Percentiles rank a stretch among this genome's conserved stretches.
phyloP scores from a whole-genome alignment of 306 rosid genomes.

The Trifolium subterraneum region DNA sequence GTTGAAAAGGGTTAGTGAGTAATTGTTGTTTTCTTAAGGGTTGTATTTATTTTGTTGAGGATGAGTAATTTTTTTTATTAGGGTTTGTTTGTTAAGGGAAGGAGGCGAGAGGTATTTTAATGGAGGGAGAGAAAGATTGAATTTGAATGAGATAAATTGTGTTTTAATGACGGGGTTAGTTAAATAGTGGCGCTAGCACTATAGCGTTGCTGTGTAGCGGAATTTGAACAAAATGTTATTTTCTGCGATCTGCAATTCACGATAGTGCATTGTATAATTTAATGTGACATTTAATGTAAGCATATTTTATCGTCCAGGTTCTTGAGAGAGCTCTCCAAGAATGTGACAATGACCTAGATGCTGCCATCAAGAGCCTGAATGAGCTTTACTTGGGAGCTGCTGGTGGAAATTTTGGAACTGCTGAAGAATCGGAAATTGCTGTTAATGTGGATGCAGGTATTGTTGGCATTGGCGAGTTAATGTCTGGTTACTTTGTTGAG shows the following conservation, averaged over 20 bases:
- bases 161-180: not conserved
- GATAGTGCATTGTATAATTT: not conserved
- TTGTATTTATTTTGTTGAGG: not conserved
- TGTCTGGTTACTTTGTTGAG: not conserved
- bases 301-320: conserved; percentile 56
- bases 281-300: not conserved
- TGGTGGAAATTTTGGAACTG: conserved; percentile 43
- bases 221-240: no score
- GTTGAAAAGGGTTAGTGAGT: not conserved
- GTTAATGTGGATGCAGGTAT: conserved; percentile 59
- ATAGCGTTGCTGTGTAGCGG: no score
- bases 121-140: not conserved
- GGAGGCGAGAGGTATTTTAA: not conserved
- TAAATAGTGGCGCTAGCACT: no score
- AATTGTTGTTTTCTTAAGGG: not conserved
- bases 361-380: conserved; percentile 75
- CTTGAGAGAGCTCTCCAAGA: conserved; percentile 84
- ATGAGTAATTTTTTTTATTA: not conserved
- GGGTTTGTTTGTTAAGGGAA: not conserved
- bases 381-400: conserved; percentile 69
- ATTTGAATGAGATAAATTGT: conserved; percentile 8
- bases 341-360: conserved; percentile 81
- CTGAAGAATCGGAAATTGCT: conserved; percentile 42
- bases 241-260: no score
- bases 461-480: conserved; percentile 1